phyloP scores from a whole-genome alignment of 2,329 filamentous ascomycete species.

The Alternaria incomplexa region DNA sequence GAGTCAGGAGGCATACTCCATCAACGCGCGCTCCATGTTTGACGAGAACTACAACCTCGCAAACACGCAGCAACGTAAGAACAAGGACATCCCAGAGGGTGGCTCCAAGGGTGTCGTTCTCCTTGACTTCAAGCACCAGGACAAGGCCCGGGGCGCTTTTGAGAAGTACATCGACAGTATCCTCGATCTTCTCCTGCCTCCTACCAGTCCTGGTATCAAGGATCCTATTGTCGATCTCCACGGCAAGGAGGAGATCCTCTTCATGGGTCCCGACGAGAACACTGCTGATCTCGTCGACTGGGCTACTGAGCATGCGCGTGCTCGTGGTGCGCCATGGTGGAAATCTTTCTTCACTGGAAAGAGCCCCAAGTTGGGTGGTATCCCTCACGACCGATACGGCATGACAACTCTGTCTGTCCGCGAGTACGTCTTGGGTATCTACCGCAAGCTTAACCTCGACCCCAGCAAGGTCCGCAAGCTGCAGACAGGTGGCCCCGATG shows the following conservation, averaged over 20 bases:
- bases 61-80: constrained; percentile 98
- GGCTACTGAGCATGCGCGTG: constrained; percentile 94
- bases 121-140: constrained; percentile 90
- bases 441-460: constrained; percentile 92
- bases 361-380: constrained; percentile 92
- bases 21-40: constrained; percentile 95
- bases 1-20: constrained; percentile 92
- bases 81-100: constrained; percentile 99
- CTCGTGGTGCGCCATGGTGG: constrained; percentile 94
- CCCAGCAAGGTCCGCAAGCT: constrained; percentile 86
- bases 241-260: constrained; percentile 94
- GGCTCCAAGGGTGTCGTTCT: constrained; percentile 98
- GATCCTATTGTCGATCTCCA: constrained; percentile 96
- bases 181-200: constrained; percentile 88
- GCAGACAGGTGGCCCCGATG: constrained; percentile 96
- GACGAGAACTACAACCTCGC: constrained; percentile 99
- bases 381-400: constrained; percentile 93
- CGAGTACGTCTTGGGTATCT: constrained; percentile 95
- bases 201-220: constrained; percentile 94
- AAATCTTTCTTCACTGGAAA: constrained; percentile 99
- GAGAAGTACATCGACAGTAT: constrained; percentile 99
- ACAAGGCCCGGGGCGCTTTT: constrained; percentile 89
- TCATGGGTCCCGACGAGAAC: constrained; percentile 99
- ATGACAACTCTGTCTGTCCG: constrained; percentile 98
- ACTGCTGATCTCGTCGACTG: constrained; percentile 96